phyloP scores from a whole-genome alignment of 202 grass and related monocot genomes.

The Miscanthus sacchariflorus region DNA sequence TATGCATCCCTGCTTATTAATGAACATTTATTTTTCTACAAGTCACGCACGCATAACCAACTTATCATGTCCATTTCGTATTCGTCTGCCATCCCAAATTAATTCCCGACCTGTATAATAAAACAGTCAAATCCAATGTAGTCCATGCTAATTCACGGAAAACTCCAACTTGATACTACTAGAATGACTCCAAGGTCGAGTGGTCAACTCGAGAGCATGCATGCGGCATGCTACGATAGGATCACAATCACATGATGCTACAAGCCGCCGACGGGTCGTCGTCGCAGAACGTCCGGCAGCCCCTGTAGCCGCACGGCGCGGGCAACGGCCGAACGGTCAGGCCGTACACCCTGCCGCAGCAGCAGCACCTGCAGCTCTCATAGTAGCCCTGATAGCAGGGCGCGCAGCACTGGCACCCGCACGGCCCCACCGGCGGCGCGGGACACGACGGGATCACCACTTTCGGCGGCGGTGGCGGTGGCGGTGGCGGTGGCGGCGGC shows the following conservation, averaged over 20 bases:
- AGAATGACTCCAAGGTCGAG: no score
- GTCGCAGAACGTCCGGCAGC: slow-evolving; percentile 56
- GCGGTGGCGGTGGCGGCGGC: background rate
- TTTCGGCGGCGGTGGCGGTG: background rate
- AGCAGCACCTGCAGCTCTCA: slow-evolving; percentile 52
- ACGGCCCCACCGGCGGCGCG: background rate
- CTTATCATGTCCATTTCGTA: no score
- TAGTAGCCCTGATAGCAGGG: slow-evolving; percentile 62
- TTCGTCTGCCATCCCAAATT: no score
- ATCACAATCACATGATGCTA: slow-evolving; percentile 61
- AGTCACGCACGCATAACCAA: no score
- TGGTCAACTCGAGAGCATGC: no score
- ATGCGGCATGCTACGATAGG: no score
- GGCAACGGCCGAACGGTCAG: background rate
- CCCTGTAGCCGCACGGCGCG: slow-evolving; percentile 19
- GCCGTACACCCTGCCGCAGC: slow-evolving; percentile 48
- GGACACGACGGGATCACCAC: slow-evolving; percentile 55
- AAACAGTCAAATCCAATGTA: no score
- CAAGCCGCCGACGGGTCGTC: slow-evolving; percentile 59
- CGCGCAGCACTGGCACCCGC: slow-evolving; percentile 52
- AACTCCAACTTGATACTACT: no score
- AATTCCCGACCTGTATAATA: no score
- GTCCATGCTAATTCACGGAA: no score
- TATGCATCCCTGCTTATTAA: no score
- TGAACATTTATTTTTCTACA: no score